Evolutionary conservation across 192 early-diverging fungal genomes (phyloP), one percentile per base, ranked within the genome.

Genomic region (Spinellus fusiger): DNA sequence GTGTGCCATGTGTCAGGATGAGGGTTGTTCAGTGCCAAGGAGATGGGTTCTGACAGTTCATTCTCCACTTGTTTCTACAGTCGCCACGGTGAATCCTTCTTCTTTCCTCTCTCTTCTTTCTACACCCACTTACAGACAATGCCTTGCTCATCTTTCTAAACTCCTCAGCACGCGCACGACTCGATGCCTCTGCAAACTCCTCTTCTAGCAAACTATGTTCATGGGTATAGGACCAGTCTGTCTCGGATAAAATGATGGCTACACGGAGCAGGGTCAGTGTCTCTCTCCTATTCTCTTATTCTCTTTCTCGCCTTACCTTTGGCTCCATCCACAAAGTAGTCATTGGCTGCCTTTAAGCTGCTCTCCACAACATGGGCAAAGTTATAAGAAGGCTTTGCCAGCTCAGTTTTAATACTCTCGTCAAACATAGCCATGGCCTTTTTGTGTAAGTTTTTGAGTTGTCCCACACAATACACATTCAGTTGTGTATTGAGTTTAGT

Each of bases 401-500:
- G 27, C n/a, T 68, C 56, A 1, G 52, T 51, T 46, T 63, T 64
- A n/a, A 64, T 55, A 6, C 29, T 23, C 16, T 58, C 64, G 0
- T 86, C 78, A 64, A 97, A 99, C 33, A 76, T 59, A 6, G 65
- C 77, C 1, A 93, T 70, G 0, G 87, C 84, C 52, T 76, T 77
- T 59, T 94, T 89, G 73, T 87, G 79, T 16, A 93, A 69, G 62
- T 97, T 99, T 57, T 88, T 84, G 6, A 99, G 75, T 70, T 97
- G 97, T 44, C 87, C 87, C 37, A 93, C 66, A 63, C 85, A 95
- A 54, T 88, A 80, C 5, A 90, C 79, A 50, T 91, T 82, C 35
- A 96, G 75, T 56, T 85, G 83, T 0, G 84, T 83, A 48, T 88
- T 82, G 61, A 95, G 83, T 59, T 87, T 88, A 46, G 80, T 79